Base-by-base conservation (phyloP, 495 filamentous ascomycete genomes). In the Penicillium roqueforti region DNA sequence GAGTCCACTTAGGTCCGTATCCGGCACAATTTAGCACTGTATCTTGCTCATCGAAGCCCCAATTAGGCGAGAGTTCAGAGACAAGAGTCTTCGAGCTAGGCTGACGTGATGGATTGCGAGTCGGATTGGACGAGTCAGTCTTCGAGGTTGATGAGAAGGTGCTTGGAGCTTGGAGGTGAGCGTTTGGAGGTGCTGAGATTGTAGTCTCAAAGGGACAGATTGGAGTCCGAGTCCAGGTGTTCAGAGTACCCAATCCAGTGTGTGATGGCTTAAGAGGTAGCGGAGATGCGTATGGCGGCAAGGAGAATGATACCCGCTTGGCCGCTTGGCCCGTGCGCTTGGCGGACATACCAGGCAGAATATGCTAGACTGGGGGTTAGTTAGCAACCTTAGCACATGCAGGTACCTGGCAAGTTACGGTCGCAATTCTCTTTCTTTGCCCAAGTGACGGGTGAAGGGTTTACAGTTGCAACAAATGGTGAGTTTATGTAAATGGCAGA, bases 291-390 rank as follows among this genome's bases (percentile, higher is more conserved):
- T 6, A 6, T 29, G 20, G 18, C 16, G 32, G 46, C 32, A 47
- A 19, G 41, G 16, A 16, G 25, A 25, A 36, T 31, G 45, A 48
- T 22, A 34, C 23, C 47, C 29, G 32, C 54, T 36, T 39, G 16
- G 16, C 20, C 22, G 23, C 9, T 7, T 29, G 62, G 62, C 22
- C 57, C 39, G 59, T 65, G 65, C 63, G 41, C 38, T 51, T 36
- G 51, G 61, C 61, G 59, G 64, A 53, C 62, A 60, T 58, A 40
- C 10, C 13, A 31, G 64, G 64, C 64, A 67, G 64, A 67, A 67
- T 57, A 28, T 7, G 10, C 32, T 40, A 23, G 20, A 8, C 20
- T 16, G 31, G 29, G 29, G 39, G 38, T 26, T 32, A 20, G 19
- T 22, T 50, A 36, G 45, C 13, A 22, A 36, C 46, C 28, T 38